Percentiles rank a stretch among this genome's conserved stretches.
Evolutionary conservation across 2,329 filamentous ascomycete genomes (phyloP).

Genomic region (Thielaviopsis euricoi): DNA sequence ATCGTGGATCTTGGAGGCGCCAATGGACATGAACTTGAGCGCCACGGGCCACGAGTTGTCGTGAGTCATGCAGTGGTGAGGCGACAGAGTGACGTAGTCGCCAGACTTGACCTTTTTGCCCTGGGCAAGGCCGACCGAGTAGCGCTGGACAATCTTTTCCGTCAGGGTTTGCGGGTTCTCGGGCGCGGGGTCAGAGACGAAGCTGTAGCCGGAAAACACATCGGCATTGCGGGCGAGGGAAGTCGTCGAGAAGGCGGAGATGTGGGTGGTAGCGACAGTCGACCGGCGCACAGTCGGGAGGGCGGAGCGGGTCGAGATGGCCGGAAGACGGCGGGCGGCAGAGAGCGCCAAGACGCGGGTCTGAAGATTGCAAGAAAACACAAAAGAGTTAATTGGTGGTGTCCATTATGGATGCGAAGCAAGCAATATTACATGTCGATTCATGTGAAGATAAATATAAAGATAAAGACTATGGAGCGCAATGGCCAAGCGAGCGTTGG

Average conservation of each 20-base stretch:
- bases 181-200: constrained; percentile 1
- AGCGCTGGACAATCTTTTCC: constrained; percentile 79
- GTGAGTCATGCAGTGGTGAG: constrained; percentile 56
- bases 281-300: background rate
- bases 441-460: no score
- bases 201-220: constrained; percentile 3
- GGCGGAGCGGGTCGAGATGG: background rate
- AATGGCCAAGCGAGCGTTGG: background rate
- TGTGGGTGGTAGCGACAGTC: background rate
- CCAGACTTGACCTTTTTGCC: constrained; percentile 63
- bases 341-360: constrained; percentile 5
- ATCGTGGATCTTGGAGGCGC: constrained; percentile 54
- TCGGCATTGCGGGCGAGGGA: constrained; percentile 7
- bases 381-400: background rate
- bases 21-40: constrained; percentile 62
- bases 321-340: constrained; percentile 5
- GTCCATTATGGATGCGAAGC: background rate
- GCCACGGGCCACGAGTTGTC: constrained; percentile 68
- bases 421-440: background rate
- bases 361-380: background rate
- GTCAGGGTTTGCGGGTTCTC: constrained; percentile 57
- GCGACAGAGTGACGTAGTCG: constrained; percentile 62
- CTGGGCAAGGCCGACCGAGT: constrained; percentile 57
- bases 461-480: background rate
- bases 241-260: constrained; percentile 12